Percentiles rank a stretch among this genome's conserved stretches.
Evolutionary conservation across 495 filamentous ascomycete species (phyloP).

Genomic region (Aspergillus cavernicola): DNA sequence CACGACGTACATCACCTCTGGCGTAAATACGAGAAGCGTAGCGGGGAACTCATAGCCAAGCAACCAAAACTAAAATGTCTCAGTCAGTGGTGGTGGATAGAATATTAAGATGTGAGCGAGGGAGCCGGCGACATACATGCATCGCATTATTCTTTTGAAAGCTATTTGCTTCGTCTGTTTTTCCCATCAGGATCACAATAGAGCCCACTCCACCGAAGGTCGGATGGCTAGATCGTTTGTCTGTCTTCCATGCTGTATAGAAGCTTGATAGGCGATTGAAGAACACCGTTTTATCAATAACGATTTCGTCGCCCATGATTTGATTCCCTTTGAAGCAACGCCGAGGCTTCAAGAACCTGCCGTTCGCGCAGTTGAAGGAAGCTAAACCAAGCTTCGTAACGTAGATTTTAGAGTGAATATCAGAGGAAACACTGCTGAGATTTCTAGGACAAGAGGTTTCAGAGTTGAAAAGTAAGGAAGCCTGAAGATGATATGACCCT

Average conservation of each 20-base stretch:
- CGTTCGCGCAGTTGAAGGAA: not conserved
- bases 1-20: constrained; percentile 81
- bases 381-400: no score
- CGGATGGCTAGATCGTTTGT: constrained; percentile 74
- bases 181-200: constrained; percentile 87
- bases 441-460: not conserved
- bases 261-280: constrained; percentile 87
- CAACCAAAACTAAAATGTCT: constrained; percentile 76
- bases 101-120: not conserved
- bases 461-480: no score
- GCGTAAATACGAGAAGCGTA: constrained; percentile 86
- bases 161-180: constrained; percentile 77
- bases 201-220: constrained; percentile 81
- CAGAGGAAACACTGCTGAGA: no score
- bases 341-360: constrained; percentile 3
- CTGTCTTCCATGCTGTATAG: constrained; percentile 86
- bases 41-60: constrained; percentile 98
- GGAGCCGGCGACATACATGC: constrained; percentile 60
- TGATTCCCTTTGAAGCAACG: constrained; percentile 15
- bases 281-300: constrained; percentile 88
- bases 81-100: no score
- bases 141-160: constrained; percentile 94
- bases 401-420: no score
- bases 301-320: constrained; percentile 64
- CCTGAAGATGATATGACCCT: no score